Base-by-base conservation (phyloP, 2,329 filamentous ascomycete genomes). In the Ramichloridium luteum region DNA sequence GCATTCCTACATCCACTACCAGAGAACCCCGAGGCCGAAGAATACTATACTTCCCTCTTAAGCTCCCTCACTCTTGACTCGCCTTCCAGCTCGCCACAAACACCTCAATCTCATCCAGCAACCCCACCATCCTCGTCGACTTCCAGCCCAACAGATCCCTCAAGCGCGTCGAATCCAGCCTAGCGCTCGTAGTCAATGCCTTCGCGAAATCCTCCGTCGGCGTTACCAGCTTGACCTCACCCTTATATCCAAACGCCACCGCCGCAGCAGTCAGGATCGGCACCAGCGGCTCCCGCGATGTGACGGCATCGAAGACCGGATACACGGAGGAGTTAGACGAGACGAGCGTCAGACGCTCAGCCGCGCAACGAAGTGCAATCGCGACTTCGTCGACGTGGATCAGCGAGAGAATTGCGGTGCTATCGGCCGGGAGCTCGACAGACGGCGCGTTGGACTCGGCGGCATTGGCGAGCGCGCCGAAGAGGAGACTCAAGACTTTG, bases 91-190 rank as follows among this genome's bases (percentile, higher is more conserved):
- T 20, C 10, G 28, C 28, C 5, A 20, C 16, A 4, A 29, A 12
- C 15, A 33, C 4, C 23, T 28, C 31, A 15, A 28, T 28, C 25
- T 22, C 23, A 27, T 28, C 31, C 23, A 33, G 4, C 31, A 33
- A 16, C 31, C 31, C 31, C 14, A 33, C 27, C 25, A 25, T 16
- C 25, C 25, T 28, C 25, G 17, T 18, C 15, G 28, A n/a, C 16
- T 22, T 13, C 28, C 28, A 30, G 12, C 28, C 28, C 16, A 30
- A 13, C 16, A 30, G 13, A 30, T 30, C 28, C 17, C 28, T 30
- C 3, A 30, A 11, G 6, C 28, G 6, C 16, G 17, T 30, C 13
- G 28, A 30, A 23, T 30, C 28, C 17, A 30, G n/a, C 16, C 28
- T 30, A 11, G 28, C 28, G 6, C 16, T 20, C 9, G 28, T 30